Percentiles rank a stretch among this genome's conserved stretches.
These are phyloP conservation scores for Trichoderma atroviride DNA, from an alignment of 2,329 filamentous ascomycete species.

Conservation along the genomic window DNA sequence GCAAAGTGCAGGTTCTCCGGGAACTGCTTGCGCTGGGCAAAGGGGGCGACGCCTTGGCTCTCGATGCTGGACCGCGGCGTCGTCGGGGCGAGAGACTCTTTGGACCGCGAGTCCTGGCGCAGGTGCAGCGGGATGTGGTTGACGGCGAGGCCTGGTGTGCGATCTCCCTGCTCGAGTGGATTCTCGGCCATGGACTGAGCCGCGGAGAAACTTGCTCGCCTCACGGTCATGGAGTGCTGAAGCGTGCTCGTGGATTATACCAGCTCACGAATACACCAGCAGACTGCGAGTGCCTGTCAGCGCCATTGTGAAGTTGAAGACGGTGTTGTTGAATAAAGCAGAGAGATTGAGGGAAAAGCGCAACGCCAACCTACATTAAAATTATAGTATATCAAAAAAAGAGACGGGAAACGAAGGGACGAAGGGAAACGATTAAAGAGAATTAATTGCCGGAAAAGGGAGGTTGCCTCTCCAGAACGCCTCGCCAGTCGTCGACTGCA, in stretches of 20 bases:
- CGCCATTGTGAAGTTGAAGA: not conserved
- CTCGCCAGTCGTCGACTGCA: not conserved
- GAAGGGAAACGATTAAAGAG: not conserved
- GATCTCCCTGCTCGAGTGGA: conserved; percentile 20
- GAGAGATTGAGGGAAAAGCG: not conserved
- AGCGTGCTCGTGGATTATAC: not conserved
- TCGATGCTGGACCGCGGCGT: conserved; percentile 28
- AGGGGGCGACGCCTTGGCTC: conserved; percentile 7
- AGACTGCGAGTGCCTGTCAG: conserved; percentile 4
- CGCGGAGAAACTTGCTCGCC: conserved; percentile 20
- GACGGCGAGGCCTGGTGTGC: conserved; percentile 17
- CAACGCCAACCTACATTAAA: conserved; percentile 10
- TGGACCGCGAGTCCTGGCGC: conserved; percentile 26
- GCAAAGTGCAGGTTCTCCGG: conserved; percentile 39
- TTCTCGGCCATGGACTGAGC: conserved; percentile 28
- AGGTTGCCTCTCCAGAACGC: conserved; percentile 21
- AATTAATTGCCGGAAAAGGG: not conserved
- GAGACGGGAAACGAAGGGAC: not conserved
- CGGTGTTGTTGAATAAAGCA: not conserved
- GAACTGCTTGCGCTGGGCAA: conserved; percentile 31
- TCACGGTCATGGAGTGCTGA: conserved; percentile 13
- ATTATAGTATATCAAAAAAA: not conserved
- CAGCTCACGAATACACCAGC: not conserved
- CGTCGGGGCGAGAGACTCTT: conserved; percentile 12
- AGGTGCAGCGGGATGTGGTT: conserved; percentile 23